Conservation (phyloP, 371 early-diverging fungal genomes). For the Mortierella sp. region DNA sequence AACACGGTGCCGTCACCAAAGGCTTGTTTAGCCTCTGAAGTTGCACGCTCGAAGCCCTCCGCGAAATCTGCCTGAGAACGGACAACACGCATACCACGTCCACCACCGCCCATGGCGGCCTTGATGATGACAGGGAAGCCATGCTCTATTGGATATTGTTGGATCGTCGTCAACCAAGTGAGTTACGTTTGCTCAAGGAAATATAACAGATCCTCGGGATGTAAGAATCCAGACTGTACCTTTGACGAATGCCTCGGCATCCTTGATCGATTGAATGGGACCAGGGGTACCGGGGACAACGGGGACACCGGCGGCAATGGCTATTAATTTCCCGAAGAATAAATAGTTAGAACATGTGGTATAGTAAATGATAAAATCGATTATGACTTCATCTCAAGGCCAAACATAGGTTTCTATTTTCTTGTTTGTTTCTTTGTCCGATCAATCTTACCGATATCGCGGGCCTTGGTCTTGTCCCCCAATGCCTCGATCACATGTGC, state of each 20-base stretch:
- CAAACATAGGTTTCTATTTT: background rate
- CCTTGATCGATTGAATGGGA: conserved; percentile 73
- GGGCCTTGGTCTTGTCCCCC: conserved; percentile 96
- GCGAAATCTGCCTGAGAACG: conserved; percentile 68
- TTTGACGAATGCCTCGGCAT: conserved; percentile 80
- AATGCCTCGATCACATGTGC: conserved; percentile 88
- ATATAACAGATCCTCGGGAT: too few relatives aligned
- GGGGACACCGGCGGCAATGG: conserved; percentile 83
- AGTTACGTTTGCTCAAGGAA: too few relatives aligned
- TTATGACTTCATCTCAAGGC: background rate
- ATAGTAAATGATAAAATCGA: background rate
- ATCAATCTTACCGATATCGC: conserved; percentile 71
- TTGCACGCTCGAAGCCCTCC: conserved; percentile 83
- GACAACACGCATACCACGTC: conserved; percentile 97
- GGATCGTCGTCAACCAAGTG: too few relatives aligned
- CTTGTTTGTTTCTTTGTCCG: background rate
- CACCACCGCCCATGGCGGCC: conserved; percentile 97
- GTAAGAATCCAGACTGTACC: conserved; percentile 25
- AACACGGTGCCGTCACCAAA: conserved; percentile 97
- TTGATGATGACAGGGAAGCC: conserved; percentile 98
- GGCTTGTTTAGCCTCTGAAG: conserved; percentile 89
- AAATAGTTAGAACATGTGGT: background rate
- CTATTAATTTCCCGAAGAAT: too few relatives aligned
- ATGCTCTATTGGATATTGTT: too few relatives aligned
- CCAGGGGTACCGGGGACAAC: conserved; percentile 92